These are phyloP conservation scores for Durio zibethinus DNA, from an alignment of 345 rosid species.

Conservation along the genomic window DNA sequence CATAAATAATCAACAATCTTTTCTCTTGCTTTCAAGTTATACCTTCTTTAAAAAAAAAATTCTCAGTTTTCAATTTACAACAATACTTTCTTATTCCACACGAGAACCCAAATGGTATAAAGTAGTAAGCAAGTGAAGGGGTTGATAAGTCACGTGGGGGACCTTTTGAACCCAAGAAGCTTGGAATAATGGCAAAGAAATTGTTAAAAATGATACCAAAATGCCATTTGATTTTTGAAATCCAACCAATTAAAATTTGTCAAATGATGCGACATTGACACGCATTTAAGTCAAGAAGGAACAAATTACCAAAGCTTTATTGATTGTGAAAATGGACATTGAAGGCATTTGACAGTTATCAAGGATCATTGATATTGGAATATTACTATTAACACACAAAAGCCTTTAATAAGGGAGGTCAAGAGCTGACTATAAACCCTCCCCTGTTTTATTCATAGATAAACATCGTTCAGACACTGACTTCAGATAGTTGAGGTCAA, in stretches of 20 bases:
- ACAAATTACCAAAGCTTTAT: neutral
- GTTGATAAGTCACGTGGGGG: neutral
- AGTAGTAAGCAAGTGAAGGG: neutral
- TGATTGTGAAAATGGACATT: neutral
- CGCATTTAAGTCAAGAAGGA: conserved; percentile 14
- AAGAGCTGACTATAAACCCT: no score
- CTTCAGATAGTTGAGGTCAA: neutral
- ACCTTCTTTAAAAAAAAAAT: no score
- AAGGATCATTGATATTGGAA: neutral
- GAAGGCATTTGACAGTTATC: neutral
- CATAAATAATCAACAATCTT: no score
- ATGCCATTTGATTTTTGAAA: neutral
- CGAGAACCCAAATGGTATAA: conserved; percentile 13
- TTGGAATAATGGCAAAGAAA: conserved; percentile 20
- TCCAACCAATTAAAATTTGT: conserved; percentile 1
- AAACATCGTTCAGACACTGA: conserved; percentile 6
- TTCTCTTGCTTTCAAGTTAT: no score
- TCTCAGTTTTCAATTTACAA: neutral
- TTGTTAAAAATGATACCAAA: neutral
- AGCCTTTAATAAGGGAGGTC: neutral
- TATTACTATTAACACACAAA: neutral
- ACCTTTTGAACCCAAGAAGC: conserved; percentile 34
- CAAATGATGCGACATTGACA: neutral
- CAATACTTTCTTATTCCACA: neutral
- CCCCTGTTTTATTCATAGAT: neutral